Base-by-base conservation (phyloP, 164 flowering plant genomes). In the Echeveria elegans region DNA sequence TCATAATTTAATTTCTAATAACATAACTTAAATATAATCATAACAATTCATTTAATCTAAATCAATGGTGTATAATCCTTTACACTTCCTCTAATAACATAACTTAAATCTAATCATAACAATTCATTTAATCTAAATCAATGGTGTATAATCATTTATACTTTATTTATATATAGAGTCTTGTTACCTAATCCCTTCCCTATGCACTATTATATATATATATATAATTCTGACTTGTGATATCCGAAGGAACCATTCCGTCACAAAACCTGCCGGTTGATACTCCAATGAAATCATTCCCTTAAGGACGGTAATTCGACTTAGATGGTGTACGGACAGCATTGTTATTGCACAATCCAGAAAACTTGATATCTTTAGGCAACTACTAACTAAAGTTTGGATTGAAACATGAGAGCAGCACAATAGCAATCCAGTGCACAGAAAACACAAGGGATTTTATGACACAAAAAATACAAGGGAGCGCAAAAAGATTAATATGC, bases 231-330 rank as follows among this genome's bases (percentile, higher is more conserved):
- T 11, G 18, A 62, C 65, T 40, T 19, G 31, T 10, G 3, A 29
- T 31, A 16, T 62, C 65, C 5, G 40, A 31, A 11, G 65, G 38
- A 32, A 62, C 15, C 38, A 29, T 62, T 62, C 65, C 65, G 23
- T 62, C 31, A 32, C 65, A 62, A 62, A 62, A 62, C n/a, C 65
- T 31, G 30, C 65, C 65, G 36, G 65, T 62, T 2, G 65, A 40
- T 4, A 56, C 61, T 32, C 38, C 65, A 0, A 19, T 2, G n/a
- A 62, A 62, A 62, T 62, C 65, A 18, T 32, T 14, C 8, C 65
- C 65, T 7, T 62, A 62, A 1, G 65, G 65, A 9, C n/a, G 65
- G 38, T 28, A 62, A 18, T 62, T 31, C 15, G 37, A 6, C n/a
- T n/a, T 62, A 29, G 36, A 19, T 29, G 36, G 36, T 9, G 65